phyloP scores from a whole-genome alignment of 2,329 filamentous ascomycete species.

The Trichoderma harzianum region DNA sequence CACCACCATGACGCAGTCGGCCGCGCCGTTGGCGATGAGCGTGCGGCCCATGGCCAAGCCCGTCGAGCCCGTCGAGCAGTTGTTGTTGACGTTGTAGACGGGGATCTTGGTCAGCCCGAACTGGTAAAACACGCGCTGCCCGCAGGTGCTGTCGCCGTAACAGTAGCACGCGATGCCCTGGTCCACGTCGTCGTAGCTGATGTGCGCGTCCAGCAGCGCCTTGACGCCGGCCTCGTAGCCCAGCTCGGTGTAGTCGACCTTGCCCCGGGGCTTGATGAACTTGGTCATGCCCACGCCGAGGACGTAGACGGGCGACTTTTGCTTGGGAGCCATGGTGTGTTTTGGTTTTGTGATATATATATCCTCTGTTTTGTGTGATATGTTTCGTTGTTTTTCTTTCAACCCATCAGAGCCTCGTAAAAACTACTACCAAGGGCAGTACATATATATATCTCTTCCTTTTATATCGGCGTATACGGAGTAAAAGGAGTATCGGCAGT shows the following conservation, averaged over 20 bases:
- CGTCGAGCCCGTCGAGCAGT: conserved; percentile 93
- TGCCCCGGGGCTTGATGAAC: conserved; percentile 95
- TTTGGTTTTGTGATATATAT: background rate
- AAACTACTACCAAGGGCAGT: background rate
- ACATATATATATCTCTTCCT: background rate
- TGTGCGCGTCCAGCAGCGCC: conserved; percentile 78
- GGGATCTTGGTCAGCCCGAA: conserved; percentile 97
- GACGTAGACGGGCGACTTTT: conserved; percentile 68
- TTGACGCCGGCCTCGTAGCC: conserved; percentile 91
- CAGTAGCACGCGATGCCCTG: conserved; percentile 97
- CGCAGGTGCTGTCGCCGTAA: conserved; percentile 92
- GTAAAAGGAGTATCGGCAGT: background rate
- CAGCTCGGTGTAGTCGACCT: conserved; percentile 91
- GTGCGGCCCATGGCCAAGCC: conserved; percentile 81
- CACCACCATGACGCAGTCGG: conserved; percentile 85
- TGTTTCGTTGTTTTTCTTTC: background rate
- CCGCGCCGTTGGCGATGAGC: conserved; percentile 73
- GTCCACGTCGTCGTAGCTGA: conserved; percentile 95
- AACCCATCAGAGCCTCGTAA: background rate
- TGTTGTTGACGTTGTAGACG: conserved; percentile 98
- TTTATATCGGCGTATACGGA: background rate
- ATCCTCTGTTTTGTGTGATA: background rate
- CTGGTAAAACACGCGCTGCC: conserved; percentile 97
- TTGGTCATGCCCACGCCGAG: conserved; percentile 98
- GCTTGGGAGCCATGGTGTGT: conserved; percentile 46